Evolutionary conservation across 192 early-diverging fungal species (phyloP).

Genomic region (Funneliformis geosporum): DNA sequence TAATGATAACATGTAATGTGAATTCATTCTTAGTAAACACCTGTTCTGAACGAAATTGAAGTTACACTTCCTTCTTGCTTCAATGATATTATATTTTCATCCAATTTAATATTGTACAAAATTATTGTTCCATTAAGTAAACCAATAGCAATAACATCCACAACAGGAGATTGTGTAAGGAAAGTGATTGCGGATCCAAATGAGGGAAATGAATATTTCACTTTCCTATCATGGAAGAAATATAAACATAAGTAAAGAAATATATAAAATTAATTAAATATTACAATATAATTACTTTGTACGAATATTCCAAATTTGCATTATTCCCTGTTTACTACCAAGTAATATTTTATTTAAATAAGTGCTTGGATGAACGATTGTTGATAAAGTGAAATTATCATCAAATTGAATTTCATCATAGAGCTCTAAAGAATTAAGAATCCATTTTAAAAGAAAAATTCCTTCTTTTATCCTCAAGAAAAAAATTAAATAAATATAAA

Average conservation of each 20-base stretch:
- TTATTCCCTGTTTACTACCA: constrained; percentile 76
- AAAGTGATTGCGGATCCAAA: constrained; percentile 76
- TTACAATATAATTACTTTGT: constrained; percentile 48
- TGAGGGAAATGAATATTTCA: constrained; percentile 80
- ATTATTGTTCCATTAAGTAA: constrained; percentile 83
- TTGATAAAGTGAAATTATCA: constrained; percentile 67
- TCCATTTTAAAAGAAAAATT: neutral
- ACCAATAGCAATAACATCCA: constrained; percentile 94
- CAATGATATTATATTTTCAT: constrained; percentile 74
- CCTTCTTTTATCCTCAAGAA: neutral
- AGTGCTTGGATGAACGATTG: constrained; percentile 89
- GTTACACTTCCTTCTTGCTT: constrained; percentile 90
- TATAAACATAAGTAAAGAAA: constrained; percentile 24
- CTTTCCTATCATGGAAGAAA: constrained; percentile 51
- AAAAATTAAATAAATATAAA: constrained; percentile 38
- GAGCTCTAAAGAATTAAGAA: constrained; percentile 49
- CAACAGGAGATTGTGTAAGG: constrained; percentile 83
- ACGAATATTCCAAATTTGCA: constrained; percentile 96
- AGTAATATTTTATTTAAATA: constrained; percentile 97
- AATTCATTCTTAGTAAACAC: constrained; percentile 44
- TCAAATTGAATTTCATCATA: constrained; percentile 78
- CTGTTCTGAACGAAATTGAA: constrained; percentile 86
- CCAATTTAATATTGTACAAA: constrained; percentile 83
- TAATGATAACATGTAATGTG: too few species aligned
- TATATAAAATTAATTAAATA: neutral